Evolutionary conservation across 1,284 basidiomycete species (phyloP).

Genomic region (Rhodotorula sp.): DNA sequence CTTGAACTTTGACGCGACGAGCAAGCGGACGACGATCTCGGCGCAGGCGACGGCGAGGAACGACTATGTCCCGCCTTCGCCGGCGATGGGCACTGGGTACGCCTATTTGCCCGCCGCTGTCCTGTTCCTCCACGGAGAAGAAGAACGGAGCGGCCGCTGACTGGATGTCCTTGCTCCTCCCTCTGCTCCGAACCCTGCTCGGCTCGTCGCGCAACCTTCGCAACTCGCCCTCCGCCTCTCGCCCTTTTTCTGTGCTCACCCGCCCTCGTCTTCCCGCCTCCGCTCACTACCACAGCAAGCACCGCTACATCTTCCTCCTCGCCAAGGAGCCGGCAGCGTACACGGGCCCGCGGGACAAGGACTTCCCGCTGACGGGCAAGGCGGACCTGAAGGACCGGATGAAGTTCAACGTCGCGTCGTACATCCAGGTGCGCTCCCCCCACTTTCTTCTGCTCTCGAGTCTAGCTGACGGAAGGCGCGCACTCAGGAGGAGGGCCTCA

Average conservation of each 20-base stretch:
- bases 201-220: no score
- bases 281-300: conserved; percentile 5
- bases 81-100: conserved; percentile 5
- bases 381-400: conserved; percentile 28
- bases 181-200: no score
- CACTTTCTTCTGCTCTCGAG: no score
- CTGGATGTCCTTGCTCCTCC: background rate
- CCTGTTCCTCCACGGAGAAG: no score
- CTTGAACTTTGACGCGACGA: conserved; percentile 26
- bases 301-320: conserved; percentile 32
- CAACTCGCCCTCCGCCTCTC: background rate
- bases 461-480: no score
- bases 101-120: background rate
- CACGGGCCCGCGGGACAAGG: conserved; percentile 4
- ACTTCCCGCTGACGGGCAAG: conserved; percentile 11
- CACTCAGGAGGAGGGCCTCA: conserved; percentile 24
- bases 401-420: conserved; percentile 2
- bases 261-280: background rate
- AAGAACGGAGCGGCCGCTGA: background rate
- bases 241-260: background rate
- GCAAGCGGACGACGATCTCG: conserved; percentile 8
- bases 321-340: conserved; percentile 17
- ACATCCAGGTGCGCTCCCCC: conserved; percentile 9
- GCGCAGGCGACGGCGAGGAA: conserved; percentile 7
- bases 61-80: conserved; percentile 20